A percentile compares a stretch with the other conserved stretches of the same genome.
These are phyloP conservation scores for Sophora flavescens DNA, from an alignment of 306 rosid species.

Conservation along the genomic window DNA sequence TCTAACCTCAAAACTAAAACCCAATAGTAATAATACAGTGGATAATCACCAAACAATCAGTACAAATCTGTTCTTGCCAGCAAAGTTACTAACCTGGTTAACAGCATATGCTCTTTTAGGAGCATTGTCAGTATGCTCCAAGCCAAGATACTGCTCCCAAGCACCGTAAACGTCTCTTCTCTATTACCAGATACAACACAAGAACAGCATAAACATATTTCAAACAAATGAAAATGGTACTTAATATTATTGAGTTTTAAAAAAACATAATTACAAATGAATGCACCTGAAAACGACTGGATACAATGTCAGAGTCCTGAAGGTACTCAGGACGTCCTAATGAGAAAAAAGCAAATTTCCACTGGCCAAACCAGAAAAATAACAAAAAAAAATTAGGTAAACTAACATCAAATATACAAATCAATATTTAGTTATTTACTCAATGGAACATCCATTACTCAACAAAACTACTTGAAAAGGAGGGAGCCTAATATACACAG, in stretches of 20 bases:
- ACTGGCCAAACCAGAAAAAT: constrained; percentile 58
- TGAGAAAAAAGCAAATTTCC: constrained; percentile 91
- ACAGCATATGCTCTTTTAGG: constrained; percentile 83
- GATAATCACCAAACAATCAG: constrained; percentile 15
- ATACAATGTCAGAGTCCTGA: constrained; percentile 78
- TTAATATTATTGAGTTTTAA: constrained; percentile 12
- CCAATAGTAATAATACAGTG: background rate
- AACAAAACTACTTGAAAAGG: constrained; percentile 31
- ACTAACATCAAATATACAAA: background rate
- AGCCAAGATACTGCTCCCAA: constrained; percentile 96
- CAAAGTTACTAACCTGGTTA: constrained; percentile 66
- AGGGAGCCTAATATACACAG: constrained; percentile 2
- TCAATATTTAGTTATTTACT: constrained; percentile 8
- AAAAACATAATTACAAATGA: background rate
- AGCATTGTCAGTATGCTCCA: constrained; percentile 91
- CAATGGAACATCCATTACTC: constrained; percentile 22
- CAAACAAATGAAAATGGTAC: constrained; percentile 9
- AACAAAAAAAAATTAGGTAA: constrained; percentile 14
- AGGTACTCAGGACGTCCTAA: constrained; percentile 95
- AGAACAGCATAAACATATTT: constrained; percentile 27
- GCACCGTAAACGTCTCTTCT: constrained; percentile 96
- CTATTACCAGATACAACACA: constrained; percentile 50
- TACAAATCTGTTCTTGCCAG: constrained; percentile 9
- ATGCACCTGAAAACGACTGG: constrained; percentile 85
- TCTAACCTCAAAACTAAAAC: constrained; percentile 19